Evolutionary conservation across 495 filamentous ascomycete species (phyloP), one percentile per base, ranked within the genome.

Genomic region (Tuber umbilicatum): DNA sequence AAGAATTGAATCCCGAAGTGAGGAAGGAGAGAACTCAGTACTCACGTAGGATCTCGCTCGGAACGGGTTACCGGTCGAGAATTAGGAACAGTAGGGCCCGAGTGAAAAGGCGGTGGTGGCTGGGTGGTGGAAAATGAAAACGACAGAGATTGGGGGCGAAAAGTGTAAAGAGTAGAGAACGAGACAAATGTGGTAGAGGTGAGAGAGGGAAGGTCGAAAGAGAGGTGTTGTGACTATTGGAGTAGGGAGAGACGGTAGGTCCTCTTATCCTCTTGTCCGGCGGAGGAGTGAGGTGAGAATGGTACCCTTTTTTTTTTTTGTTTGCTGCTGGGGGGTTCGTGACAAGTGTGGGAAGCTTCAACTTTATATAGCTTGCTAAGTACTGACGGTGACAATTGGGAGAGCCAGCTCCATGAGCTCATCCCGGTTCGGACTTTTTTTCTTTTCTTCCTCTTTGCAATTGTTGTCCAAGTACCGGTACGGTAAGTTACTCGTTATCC

Each of bases 361-460:
- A 64, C 27, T 64, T 64, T 64, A 64, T 64, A 64, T 64, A 64
- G 50, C 50, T 60, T 60, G 50, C n/a, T 60, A 60, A 60, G 50
- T 3, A 60, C 7, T 27, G 23, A n/a, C n/a, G n/a, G n/a, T n/a
- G n/a, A 64, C 14, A 5, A 4, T 35, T 17, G 50, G 55, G 31
- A 35, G 19, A 35, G 27, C 27, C 55, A 64, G 55, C 31, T 64
- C n/a, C 2, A 19, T 35, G 55, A 64, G 55, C 55, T 64, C 55
- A 64, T 64, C 55, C 55, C 12, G 17, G 31, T 5, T 64, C 55
- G 55, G 55, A 14, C 55, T 64, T 17, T 31, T 64, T n/a, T n/a
- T n/a, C n/a, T n/a, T n/a, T n/a, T n/a, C n/a, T n/a, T n/a, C n/a
- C n/a, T n/a, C n/a, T n/a, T 27, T 6, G n/a, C 23, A 55, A n/a